A percentile compares a stretch with the other conserved stretches of the same genome.
phyloP scores from a whole-genome alignment of 345 rosid species.

The Noccaea caerulescens region DNA sequence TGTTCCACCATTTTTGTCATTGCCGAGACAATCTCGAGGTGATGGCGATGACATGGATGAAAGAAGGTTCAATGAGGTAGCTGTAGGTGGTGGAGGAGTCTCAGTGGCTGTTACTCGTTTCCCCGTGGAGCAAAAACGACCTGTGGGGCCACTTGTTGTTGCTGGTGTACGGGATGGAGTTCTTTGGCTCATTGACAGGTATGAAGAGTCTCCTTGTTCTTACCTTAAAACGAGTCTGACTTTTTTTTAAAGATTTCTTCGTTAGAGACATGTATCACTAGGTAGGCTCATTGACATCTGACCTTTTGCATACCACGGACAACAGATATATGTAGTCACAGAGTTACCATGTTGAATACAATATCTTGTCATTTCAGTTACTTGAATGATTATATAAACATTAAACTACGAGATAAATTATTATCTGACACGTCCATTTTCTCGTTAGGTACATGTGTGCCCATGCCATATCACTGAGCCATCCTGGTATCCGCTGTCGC shows the following conservation, averaged over 20 bases:
- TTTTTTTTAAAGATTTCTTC: not conserved
- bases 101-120: slow-evolving; percentile 98
- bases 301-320: slow-evolving; percentile 1
- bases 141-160: slow-evolving; percentile 92
- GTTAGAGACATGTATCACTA: slow-evolving; percentile 20
- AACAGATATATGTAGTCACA: slow-evolving; percentile 4
- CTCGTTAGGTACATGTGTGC: slow-evolving; percentile 90
- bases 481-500: slow-evolving; percentile 97
- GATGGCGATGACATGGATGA: slow-evolving; percentile 88
- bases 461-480: slow-evolving; percentile 93
- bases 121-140: slow-evolving; percentile 91
- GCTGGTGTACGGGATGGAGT: slow-evolving; percentile 98
- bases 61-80: slow-evolving; percentile 78
- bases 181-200: slow-evolving; percentile 99
- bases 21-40: slow-evolving; percentile 79
- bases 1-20: slow-evolving; percentile 85
- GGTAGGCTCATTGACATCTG: slow-evolving; percentile 22
- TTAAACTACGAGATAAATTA: slow-evolving; percentile 6
- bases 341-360: slow-evolving; percentile 17
- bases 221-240: slow-evolving; percentile 10
- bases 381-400: slow-evolving; percentile 14
- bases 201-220: slow-evolving; percentile 30
- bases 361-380: slow-evolving; percentile 24
- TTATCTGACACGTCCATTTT: slow-evolving; percentile 21
- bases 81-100: slow-evolving; percentile 99